phyloP scores from a whole-genome alignment of 2,329 filamentous ascomycete species.

The Cadophora sp. region DNA sequence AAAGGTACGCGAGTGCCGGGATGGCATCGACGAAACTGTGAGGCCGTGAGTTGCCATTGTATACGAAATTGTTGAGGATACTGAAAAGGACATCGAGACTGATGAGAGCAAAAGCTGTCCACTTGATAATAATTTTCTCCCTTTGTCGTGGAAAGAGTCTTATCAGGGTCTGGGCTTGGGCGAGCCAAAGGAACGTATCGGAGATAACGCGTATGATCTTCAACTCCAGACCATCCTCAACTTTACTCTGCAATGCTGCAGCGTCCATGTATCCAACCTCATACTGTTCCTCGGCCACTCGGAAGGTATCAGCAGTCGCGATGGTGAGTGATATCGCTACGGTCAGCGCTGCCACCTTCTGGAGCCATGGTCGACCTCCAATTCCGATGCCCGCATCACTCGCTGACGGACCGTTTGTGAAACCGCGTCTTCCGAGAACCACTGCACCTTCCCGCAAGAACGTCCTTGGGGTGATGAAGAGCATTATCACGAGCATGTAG shows the following conservation, averaged over 20 bases:
- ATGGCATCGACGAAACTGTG: constrained; percentile 87
- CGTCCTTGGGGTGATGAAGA: constrained; percentile 89
- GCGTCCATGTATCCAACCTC: constrained; percentile 81
- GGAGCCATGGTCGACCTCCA: constrained; percentile 91
- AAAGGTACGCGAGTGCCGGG: constrained; percentile 78
- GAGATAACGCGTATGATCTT: constrained; percentile 92
- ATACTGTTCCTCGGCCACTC: constrained; percentile 84
- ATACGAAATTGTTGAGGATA: constrained; percentile 85
- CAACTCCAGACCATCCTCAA: constrained; percentile 84
- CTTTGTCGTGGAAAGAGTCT: constrained; percentile 94
- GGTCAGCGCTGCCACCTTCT: constrained; percentile 78
- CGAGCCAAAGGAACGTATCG: constrained; percentile 95
- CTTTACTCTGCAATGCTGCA: constrained; percentile 73
- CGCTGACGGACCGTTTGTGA: constrained; percentile 80
- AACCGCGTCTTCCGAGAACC: constrained; percentile 79
- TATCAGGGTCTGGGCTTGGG: constrained; percentile 95
- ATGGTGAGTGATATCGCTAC: constrained; percentile 89
- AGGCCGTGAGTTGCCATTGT: constrained; percentile 65
- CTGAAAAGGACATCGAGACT: constrained; percentile 90
- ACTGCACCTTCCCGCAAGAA: constrained; percentile 88
- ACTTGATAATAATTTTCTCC: constrained; percentile 98
- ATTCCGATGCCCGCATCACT: constrained; percentile 77
- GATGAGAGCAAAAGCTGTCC: constrained; percentile 95
- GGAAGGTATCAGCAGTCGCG: constrained; percentile 89
- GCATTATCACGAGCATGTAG: constrained; percentile 86